A percentile compares a stretch with the other conserved stretches of the same genome.
phyloP scores from a whole-genome alignment of 1,284 basidiomycete genomes.

The Cronartium quercuum region DNA sequence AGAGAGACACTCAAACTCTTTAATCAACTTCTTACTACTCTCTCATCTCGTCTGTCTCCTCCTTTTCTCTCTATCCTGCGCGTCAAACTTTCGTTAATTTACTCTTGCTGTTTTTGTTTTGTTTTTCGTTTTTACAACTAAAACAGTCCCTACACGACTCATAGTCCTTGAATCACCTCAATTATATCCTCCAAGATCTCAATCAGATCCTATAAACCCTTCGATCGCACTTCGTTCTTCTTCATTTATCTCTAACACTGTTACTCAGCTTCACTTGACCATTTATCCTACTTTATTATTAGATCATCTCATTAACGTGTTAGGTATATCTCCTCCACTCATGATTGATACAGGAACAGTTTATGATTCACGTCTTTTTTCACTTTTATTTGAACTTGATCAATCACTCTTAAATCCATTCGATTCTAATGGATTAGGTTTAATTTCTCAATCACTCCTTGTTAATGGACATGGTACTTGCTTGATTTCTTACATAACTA shows the following conservation, averaged over 20 bases:
- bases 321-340: not conserved
- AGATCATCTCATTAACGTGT: slow-evolving; percentile 20
- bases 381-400: slow-evolving; percentile 12
- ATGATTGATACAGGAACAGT: not conserved
- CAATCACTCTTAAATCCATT: slow-evolving; percentile 2
- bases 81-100: no score
- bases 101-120: no score
- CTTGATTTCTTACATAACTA: slow-evolving; percentile 14
- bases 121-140: no score
- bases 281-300: slow-evolving; percentile 27
- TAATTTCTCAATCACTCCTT: not conserved
- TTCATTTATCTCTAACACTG: not conserved
- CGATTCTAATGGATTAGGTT: slow-evolving; percentile 2
- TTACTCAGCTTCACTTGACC: slow-evolving; percentile 6
- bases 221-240: slow-evolving; percentile 3
- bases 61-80: no score
- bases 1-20: not conserved
- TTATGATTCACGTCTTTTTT: slow-evolving; percentile 24
- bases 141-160: slow-evolving; percentile 13
- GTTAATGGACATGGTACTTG: not conserved
- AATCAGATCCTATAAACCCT: not conserved
- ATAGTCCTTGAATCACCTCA: slow-evolving; percentile 29
- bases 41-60: no score
- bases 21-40: not conserved
- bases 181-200: not conserved